These are phyloP conservation scores for Kurtzmaniella fragi DNA, from an alignment of 805 yeast species.

Conservation along the genomic window DNA sequence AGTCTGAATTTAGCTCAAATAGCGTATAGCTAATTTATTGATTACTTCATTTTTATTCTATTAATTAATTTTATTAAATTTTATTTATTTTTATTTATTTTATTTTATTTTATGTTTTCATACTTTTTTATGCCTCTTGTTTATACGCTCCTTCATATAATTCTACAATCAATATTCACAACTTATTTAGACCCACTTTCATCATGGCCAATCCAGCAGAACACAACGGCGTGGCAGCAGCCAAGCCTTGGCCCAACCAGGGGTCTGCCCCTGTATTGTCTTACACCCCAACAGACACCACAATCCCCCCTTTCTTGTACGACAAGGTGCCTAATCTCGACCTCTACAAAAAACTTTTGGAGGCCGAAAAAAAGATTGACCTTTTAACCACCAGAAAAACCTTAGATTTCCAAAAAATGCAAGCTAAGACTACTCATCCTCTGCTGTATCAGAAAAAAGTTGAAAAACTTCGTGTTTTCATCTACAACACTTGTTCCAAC, in stretches of 20 bases:
- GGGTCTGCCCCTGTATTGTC: constrained; percentile 34
- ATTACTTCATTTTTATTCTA: no score
- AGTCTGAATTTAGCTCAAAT: no score
- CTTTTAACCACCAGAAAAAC: constrained; percentile 77
- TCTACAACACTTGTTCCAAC: constrained; percentile 76
- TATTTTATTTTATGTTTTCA: no score
- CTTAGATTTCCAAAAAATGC: constrained; percentile 73
- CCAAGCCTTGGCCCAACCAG: constrained; percentile 26
- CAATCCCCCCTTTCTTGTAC: constrained; percentile 33
- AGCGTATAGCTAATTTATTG: no score
- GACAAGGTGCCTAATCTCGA: constrained; percentile 63
- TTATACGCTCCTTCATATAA: no score
- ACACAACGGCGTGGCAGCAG: constrained; percentile 6
- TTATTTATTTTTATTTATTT: no score
- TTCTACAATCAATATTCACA: no score
- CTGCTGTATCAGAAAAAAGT: constrained; percentile 38
- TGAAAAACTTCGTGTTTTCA: constrained; percentile 68
- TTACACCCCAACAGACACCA: constrained; percentile 39
- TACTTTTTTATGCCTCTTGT: no score
- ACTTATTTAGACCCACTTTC: no score
- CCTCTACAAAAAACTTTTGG: constrained; percentile 62
- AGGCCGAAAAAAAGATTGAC: constrained; percentile 81
- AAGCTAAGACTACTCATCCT: constrained; percentile 36
- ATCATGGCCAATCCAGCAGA: no score
- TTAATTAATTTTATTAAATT: no score